Base-by-base conservation (phyloP, 2,329 filamentous ascomycete species). In the Pseudogymnoascus sp. region DNA sequence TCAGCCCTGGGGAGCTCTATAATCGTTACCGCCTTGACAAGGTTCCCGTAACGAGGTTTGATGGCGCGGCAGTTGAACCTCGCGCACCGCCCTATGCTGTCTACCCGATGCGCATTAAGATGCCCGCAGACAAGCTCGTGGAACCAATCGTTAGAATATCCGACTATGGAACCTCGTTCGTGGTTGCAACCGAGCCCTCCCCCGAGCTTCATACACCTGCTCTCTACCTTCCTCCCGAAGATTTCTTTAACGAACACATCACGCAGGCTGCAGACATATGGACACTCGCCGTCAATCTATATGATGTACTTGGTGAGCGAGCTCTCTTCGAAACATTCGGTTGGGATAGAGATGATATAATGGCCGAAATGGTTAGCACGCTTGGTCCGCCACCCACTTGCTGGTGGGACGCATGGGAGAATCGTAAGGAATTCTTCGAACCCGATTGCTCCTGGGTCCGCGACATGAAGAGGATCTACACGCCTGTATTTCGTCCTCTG, bases 401-500 rank as follows among this genome's bases (percentile, higher is more conserved):
- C 14, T 66, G 65, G 65, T 67, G 65, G 65, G 62, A 61, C 14
- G 40, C 62, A 8, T 67, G 65, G 66, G 59, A 63, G 37, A 59
- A 59, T 50, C 56, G 64, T 35, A 53, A 40, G 19, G 38, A 38
- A 24, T 38, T 64, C 7, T 65, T 42, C 16, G 50, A 64, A n/a
- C 42, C 61, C 26, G 62, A 64, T 4, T 59, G 63, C 14, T 59
- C 59, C n/a, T 50, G 44, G 24, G 44, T 50, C 6, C 24, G 44
- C 4, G 14, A 29, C 26, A 50, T 50, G 6, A 50, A 26, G 24
- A 50, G 44, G 44, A 29, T 29, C 4, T 10, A 29, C 24, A 21
- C 24, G 13, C 21, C 44, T 11, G 11, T 29, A 13, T 50, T 29
- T 26, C 19, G 56, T 29, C 59, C 33, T 16, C 16, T 33, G 35